A percentile compares a stretch with the other conserved stretches of the same genome.
Conservation (phyloP, 2,329 filamentous ascomycete species). For the Penicillium occitanis region DNA sequence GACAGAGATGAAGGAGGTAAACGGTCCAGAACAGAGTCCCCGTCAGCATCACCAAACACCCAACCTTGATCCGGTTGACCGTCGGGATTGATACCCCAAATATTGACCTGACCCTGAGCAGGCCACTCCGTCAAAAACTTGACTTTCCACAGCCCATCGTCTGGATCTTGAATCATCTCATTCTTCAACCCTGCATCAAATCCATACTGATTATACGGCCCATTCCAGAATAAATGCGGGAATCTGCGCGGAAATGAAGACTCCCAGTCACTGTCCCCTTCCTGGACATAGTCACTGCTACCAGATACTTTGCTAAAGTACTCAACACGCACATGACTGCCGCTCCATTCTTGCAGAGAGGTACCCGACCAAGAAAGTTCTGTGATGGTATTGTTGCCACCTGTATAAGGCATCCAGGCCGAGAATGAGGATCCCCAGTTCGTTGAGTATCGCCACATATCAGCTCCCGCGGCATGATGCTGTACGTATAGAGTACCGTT, state of each 20-base stretch:
- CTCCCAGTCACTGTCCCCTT: conserved; percentile 54
- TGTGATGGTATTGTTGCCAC: conserved; percentile 51
- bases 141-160: conserved; percentile 57
- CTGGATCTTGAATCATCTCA: conserved; percentile 49
- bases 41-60: conserved; percentile 62
- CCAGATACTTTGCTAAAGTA: conserved; percentile 62
- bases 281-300: conserved; percentile 61
- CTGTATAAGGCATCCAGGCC: conserved; percentile 58
- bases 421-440: conserved; percentile 63
- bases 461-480: conserved; percentile 62
- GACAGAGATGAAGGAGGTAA: conserved; percentile 60
- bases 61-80: conserved; percentile 61
- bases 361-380: conserved; percentile 60
- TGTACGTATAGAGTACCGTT: conserved; percentile 51
- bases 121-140: conserved; percentile 66
- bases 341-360: conserved; percentile 57
- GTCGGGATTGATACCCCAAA: conserved; percentile 66
- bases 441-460: conserved; percentile 62
- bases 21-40: conserved; percentile 61
- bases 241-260: conserved; percentile 51
- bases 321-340: conserved; percentile 62
- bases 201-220: conserved; percentile 63
- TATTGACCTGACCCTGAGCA: conserved; percentile 60
- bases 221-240: conserved; percentile 64
- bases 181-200: conserved; percentile 62